A percentile compares a stretch with the other conserved stretches of the same genome.
phyloP scores from a whole-genome alignment of 257 asterid genomes.

The Fraxinus pennsylvanica region DNA sequence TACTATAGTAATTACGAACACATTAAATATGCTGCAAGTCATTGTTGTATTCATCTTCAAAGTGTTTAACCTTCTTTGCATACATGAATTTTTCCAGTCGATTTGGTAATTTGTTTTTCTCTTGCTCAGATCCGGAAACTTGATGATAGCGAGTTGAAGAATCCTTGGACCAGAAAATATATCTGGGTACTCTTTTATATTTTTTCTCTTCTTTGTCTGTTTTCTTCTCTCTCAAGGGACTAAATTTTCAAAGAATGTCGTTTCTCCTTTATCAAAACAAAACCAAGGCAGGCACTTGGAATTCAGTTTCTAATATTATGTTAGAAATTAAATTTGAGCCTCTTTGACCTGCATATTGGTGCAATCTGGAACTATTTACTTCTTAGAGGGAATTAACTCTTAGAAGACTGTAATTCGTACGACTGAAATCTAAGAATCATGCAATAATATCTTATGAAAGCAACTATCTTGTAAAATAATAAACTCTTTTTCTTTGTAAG shows the following conservation, averaged over 20 bases:
- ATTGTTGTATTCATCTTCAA: not conserved
- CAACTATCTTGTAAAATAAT: not conserved
- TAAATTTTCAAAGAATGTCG: no score
- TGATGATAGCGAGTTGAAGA: slow-evolving; percentile 87
- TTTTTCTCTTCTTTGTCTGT: no score
- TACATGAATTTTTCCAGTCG: slow-evolving; percentile 2
- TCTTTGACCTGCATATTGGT: not conserved
- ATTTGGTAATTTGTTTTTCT: slow-evolving; percentile 26
- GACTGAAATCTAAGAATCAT: not conserved
- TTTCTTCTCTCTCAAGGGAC: no score
- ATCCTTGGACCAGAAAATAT: slow-evolving; percentile 93
- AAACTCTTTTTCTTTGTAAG: not conserved
- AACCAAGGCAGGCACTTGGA: no score
- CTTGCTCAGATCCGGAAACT: slow-evolving; percentile 78
- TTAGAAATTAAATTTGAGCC: not conserved
- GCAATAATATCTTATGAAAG: not conserved
- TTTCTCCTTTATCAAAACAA: no score
- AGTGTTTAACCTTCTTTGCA: not conserved
- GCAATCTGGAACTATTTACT: not conserved
- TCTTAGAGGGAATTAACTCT: not conserved
- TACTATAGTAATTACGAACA: slow-evolving; percentile 87
- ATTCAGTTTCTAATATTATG: not conserved
- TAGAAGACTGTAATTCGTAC: not conserved
- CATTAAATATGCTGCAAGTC: slow-evolving; percentile 96
- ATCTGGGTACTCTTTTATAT: slow-evolving; percentile 56